Base-by-base conservation (phyloP, 2,329 filamentous ascomycete species). In the Hymenoscyphus scutula region DNA sequence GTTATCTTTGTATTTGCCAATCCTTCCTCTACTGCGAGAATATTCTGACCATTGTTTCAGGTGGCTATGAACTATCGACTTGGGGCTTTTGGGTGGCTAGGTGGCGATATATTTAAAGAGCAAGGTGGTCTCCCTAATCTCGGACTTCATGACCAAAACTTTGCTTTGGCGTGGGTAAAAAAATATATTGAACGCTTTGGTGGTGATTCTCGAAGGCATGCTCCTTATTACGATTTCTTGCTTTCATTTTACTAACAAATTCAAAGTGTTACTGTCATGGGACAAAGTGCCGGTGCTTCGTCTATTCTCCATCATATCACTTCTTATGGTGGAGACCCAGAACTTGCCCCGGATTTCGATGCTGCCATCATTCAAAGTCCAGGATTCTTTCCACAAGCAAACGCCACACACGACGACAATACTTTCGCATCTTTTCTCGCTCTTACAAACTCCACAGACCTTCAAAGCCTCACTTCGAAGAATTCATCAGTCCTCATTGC, bases 41-140 rank as follows among this genome's bases (percentile, higher is more conserved):
- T 8, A 10, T 11, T 25, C 19, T 48, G 15, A 48, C 19, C 19
- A 23, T 25, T 23, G 4, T 23, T 48, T 23, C 5, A 48, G 41
- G 41, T 48, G 7, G 41, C 41, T 25, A 48, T 48, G 41, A 48
- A 48, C 41, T 48, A 48, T 48, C 41, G 41, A 23, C 41, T 48
- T 10, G 41, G 41, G n/a, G 41, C 41, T 23, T 48, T 48, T 10
- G 41, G 41, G 2, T 48, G 41, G 41, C n/a, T 48, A 8, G 41
- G 41, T 48, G 41, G 41, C 1, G 41, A 48, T 19, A 48, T 23
- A 23, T 48, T 48, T 19, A 48, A 23, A 23, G n/a, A 19, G n/a
- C 41, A 48, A 23, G 41, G 41, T 19, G 41, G 41, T 23, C 41
- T 48, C 8, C 41, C 41, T 11, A 48, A 48, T 23, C 41, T 48